A percentile compares a stretch with the other conserved stretches of the same genome.
phyloP scores from a whole-genome alignment of 2,329 filamentous ascomycete genomes.

The Penicillium sp. region DNA sequence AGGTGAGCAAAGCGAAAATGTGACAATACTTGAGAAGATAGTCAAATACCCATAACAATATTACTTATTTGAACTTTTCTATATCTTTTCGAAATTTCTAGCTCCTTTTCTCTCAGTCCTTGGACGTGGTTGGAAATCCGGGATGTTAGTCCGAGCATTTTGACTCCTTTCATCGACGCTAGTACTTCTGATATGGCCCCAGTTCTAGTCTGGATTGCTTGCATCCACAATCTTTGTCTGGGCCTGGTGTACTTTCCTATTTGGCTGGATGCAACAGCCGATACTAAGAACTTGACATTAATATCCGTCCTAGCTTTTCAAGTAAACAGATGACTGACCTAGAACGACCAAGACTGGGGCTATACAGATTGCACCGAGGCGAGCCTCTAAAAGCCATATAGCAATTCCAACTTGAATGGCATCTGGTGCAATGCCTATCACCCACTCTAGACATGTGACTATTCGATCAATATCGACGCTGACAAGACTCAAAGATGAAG shows the following conservation, averaged over 20 bases:
- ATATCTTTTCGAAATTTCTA: slow-evolving; percentile 39
- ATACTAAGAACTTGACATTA: neutral
- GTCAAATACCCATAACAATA: slow-evolving; percentile 30
- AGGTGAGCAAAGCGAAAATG: neutral
- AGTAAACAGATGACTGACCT: slow-evolving; percentile 28
- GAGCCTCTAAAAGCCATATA: slow-evolving; percentile 38
- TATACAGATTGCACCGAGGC: slow-evolving; percentile 42
- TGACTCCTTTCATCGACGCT: slow-evolving; percentile 50
- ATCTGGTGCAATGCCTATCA: slow-evolving; percentile 46
- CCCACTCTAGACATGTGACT: slow-evolving; percentile 34
- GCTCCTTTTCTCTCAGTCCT: slow-evolving; percentile 35
- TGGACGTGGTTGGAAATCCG: slow-evolving; percentile 36
- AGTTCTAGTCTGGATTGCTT: slow-evolving; percentile 48
- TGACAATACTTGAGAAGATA: neutral
- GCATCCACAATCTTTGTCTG: slow-evolving; percentile 46
- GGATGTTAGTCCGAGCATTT: slow-evolving; percentile 46
- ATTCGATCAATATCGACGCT: slow-evolving; percentile 45
- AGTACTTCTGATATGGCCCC: slow-evolving; percentile 48
- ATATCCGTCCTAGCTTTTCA: neutral
- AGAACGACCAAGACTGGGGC: slow-evolving; percentile 39
- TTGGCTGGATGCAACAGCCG: slow-evolving; percentile 4
- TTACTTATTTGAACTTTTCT: slow-evolving; percentile 38
- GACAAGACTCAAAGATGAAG: slow-evolving; percentile 43
- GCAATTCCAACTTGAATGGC: slow-evolving; percentile 43
- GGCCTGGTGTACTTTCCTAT: slow-evolving; percentile 19